phyloP scores from a whole-genome alignment of 1,139 yeast species.

The Citeromyces hawaiiensis region DNA sequence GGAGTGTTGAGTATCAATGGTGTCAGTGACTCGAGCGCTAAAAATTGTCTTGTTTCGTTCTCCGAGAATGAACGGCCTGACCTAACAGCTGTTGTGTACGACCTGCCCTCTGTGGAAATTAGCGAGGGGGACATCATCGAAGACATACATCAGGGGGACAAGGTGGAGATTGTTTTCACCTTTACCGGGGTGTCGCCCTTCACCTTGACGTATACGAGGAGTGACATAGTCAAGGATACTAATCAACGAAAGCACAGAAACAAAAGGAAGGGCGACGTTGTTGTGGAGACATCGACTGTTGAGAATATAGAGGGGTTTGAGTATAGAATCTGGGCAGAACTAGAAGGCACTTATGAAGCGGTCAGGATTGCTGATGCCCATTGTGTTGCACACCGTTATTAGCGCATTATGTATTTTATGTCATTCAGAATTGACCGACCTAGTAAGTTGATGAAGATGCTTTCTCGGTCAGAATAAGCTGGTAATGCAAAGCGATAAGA shows the following conservation, averaged over 20 bases:
- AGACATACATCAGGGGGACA: conserved; percentile 87
- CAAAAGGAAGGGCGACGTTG: conserved; percentile 19
- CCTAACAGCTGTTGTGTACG: conserved; percentile 48
- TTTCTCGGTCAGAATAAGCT: too few relatives aligned
- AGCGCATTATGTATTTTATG: neutral
- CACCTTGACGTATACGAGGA: conserved; percentile 40
- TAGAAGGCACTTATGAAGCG: conserved; percentile 93
- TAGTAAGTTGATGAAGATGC: too few relatives aligned
- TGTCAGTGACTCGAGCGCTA: conserved; percentile 61
- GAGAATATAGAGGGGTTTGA: conserved; percentile 56
- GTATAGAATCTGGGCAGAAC: conserved; percentile 59
- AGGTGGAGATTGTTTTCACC: conserved; percentile 55
- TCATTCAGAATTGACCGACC: neutral
- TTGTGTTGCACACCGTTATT: conserved; percentile 24
- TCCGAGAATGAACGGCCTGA: conserved; percentile 21
- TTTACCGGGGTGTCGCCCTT: conserved; percentile 70
- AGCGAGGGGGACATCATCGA: conserved; percentile 67
- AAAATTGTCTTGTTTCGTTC: conserved; percentile 54
- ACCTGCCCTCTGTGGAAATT: conserved; percentile 84
- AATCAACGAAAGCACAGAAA: conserved; percentile 6
- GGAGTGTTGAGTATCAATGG: conserved; percentile 63
- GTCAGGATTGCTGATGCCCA: conserved; percentile 71
- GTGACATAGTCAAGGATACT: conserved; percentile 15
- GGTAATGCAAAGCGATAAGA: too few relatives aligned
- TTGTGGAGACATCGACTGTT: conserved; percentile 69